phyloP scores from a whole-genome alignment of 2,329 filamentous ascomycete genomes.

The Didymella sp. region DNA sequence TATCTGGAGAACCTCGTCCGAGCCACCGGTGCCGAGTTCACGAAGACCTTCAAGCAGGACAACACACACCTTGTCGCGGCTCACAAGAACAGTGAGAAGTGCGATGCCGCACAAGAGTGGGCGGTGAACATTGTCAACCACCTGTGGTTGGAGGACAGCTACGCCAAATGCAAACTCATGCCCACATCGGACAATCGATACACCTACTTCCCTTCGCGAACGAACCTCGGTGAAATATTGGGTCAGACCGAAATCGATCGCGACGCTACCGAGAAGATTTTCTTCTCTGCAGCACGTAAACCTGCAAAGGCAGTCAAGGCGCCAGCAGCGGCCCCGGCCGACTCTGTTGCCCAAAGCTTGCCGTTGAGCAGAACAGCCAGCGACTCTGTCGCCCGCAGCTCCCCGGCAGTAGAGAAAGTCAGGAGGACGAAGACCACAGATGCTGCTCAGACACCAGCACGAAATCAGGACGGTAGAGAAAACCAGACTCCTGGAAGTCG shows the following conservation, averaged over 20 bases:
- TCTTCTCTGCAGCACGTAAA: slow-evolving; percentile 54
- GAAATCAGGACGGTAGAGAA: slow-evolving; percentile 68
- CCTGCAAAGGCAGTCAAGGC: slow-evolving; percentile 31
- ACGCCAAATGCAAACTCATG: slow-evolving; percentile 83
- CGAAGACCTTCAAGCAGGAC: slow-evolving; percentile 91
- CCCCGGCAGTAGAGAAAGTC: slow-evolving; percentile 35
- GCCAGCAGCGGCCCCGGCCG: slow-evolving; percentile 24
- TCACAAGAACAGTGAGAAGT: slow-evolving; percentile 89
- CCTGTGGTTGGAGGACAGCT: slow-evolving; percentile 96
- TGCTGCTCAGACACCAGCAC: slow-evolving; percentile 59
- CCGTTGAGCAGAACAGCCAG: slow-evolving; percentile 21
- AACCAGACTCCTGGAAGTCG: slow-evolving; percentile 85
- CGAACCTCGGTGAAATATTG: slow-evolving; percentile 91
- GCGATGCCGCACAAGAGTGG: slow-evolving; percentile 90
- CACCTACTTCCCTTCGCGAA: slow-evolving; percentile 83
- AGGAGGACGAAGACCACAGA: slow-evolving; percentile 36
- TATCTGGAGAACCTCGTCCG: slow-evolving; percentile 92
- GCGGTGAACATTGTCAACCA: slow-evolving; percentile 90
- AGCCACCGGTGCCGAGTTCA: slow-evolving; percentile 85
- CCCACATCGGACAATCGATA: slow-evolving; percentile 77
- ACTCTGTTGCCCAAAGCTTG: slow-evolving; percentile 31
- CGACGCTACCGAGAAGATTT: slow-evolving; percentile 72
- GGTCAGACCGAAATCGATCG: slow-evolving; percentile 86
- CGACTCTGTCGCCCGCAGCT: slow-evolving; percentile 32
- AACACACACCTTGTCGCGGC: slow-evolving; percentile 97